A percentile compares a stretch with the other conserved stretches of the same genome.
These are phyloP conservation scores for Amanita jacksonii DNA, from an alignment of 768 basidiomycete species.

Conservation along the genomic window DNA sequence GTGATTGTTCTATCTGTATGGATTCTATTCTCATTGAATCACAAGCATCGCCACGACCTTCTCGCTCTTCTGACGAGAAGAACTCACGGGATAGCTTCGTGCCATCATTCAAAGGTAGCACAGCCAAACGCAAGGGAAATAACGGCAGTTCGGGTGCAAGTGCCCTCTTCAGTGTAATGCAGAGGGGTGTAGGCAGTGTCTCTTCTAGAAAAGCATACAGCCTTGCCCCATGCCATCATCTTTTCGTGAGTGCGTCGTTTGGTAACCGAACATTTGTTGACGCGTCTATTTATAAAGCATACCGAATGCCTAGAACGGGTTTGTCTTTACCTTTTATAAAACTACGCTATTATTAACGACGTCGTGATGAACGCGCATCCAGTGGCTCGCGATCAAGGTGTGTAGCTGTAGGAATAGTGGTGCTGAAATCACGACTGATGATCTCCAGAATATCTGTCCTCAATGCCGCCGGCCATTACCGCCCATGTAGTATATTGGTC, in stretches of 20 bases:
- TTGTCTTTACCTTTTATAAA: conserved; percentile 14
- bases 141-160: conserved; percentile 19
- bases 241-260: conserved; percentile 54
- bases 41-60: conserved; percentile 22
- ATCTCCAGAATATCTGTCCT: conserved; percentile 76
- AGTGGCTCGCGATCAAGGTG: conserved; percentile 76
- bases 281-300: conserved; percentile 38
- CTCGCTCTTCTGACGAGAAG: conserved; percentile 26
- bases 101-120: conserved; percentile 4
- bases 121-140: conserved; percentile 16
- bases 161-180: conserved; percentile 34
- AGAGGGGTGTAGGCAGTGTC: conserved; percentile 32
- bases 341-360: background rate
- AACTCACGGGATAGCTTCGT: conserved; percentile 16
- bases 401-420: conserved; percentile 1
- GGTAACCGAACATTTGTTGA: background rate
- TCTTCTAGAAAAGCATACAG: conserved; percentile 63
- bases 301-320: conserved; percentile 81
- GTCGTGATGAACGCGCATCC: conserved; percentile 12
- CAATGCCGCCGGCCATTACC: conserved; percentile 80
- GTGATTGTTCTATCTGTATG: conserved; percentile 93
- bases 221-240: conserved; percentile 80
- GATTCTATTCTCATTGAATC: conserved; percentile 62
- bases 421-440: conserved; percentile 2
- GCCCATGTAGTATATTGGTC: conserved; percentile 42